Percentiles rank a stretch among this genome's conserved stretches.
These are phyloP conservation scores for Pogostemon cablin DNA, from an alignment of 257 asterid species.

Conservation along the genomic window DNA sequence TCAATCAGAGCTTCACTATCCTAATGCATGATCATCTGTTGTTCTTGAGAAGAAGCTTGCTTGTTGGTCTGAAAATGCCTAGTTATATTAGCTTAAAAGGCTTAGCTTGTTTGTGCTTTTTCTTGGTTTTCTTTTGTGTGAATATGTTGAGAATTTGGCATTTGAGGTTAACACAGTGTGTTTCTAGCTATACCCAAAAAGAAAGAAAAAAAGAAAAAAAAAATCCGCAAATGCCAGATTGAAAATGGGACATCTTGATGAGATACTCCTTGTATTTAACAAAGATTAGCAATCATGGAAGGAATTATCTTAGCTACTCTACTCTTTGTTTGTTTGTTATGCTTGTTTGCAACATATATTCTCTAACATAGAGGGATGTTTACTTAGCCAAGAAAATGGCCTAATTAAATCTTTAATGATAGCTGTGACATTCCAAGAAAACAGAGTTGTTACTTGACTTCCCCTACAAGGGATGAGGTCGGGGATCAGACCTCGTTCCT, in stretches of 20 bases:
- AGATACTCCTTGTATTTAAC: conserved; percentile 37
- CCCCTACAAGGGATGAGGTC: no score
- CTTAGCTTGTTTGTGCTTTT: conserved; percentile 49
- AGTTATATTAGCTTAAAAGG: conserved; percentile 40
- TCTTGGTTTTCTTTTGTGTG: conserved; percentile 45
- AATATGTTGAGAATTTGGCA: conserved; percentile 47
- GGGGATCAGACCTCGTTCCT: no score
- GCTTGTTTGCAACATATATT: background rate
- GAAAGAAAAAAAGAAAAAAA: no score
- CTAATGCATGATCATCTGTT: conserved; percentile 52
- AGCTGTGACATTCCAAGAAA: background rate
- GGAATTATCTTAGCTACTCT: conserved; percentile 21
- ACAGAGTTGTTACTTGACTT: background rate
- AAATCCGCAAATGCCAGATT: conserved; percentile 33
- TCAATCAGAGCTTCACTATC: conserved; percentile 64
- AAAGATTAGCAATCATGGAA: conserved; percentile 27
- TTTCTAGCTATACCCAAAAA: conserved; percentile 35
- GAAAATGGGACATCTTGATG: conserved; percentile 36
- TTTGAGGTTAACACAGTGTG: conserved; percentile 33
- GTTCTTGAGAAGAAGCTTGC: background rate
- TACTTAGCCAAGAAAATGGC: no score
- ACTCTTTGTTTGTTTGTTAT: conserved; percentile 2
- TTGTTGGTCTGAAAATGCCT: conserved; percentile 28
- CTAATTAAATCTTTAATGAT: no score
- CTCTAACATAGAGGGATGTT: no score